These are phyloP conservation scores for Salvia miltiorrhiza DNA, from an alignment of 257 asterid species.

Conservation along the genomic window DNA sequence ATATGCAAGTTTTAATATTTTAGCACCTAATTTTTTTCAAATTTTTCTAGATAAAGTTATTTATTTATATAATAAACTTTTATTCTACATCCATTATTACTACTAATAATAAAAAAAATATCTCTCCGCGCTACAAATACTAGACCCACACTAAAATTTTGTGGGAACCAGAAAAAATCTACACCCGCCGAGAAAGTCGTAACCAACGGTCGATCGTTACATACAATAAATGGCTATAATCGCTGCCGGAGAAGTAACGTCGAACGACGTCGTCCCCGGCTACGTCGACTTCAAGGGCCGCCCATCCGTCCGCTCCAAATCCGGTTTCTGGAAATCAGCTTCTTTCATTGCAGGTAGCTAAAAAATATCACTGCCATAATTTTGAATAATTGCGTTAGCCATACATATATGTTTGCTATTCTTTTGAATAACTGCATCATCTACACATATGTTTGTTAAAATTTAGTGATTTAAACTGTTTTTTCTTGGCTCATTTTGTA, in stretches of 20 bases:
- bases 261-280: slow-evolving; percentile 11
- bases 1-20: no score
- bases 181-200: not conserved
- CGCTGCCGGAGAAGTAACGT: not conserved
- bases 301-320: slow-evolving; percentile 25
- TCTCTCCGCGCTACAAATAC: no score
- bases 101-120: no score
- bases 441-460: not conserved
- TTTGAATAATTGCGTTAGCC: no score
- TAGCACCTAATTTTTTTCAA: no score
- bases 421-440: no score
- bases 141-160: no score
- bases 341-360: slow-evolving; percentile 24
- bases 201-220: not conserved
- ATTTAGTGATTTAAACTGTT: not conserved
- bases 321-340: slow-evolving; percentile 39
- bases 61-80: no score
- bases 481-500: not conserved
- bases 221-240: not conserved
- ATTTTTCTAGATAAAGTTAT: no score
- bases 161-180: not conserved
- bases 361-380: not conserved
- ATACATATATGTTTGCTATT: no score
- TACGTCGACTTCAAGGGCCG: slow-evolving; percentile 28
- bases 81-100: no score